Evolutionary conservation across 306 rosid species (phyloP).

Genomic region (Lotus japonicus): DNA sequence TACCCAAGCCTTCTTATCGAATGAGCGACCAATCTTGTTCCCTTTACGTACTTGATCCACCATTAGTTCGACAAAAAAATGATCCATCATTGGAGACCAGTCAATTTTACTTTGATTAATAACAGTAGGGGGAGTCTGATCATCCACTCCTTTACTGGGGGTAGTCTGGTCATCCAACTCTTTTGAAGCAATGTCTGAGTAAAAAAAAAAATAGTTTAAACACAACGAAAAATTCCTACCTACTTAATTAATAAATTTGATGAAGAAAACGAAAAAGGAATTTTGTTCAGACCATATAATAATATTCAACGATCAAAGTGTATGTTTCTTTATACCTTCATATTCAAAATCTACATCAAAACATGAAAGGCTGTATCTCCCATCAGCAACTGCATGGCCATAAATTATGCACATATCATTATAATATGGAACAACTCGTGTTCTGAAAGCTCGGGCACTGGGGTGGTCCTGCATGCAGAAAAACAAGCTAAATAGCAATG

Average conservation of each 20-base stretch:
- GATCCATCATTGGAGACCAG: conserved; percentile 43
- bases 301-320: neutral
- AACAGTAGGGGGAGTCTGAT: neutral
- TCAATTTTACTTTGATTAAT: conserved; percentile 25
- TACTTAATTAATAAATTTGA: neutral
- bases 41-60: conserved; percentile 44
- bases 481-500: conserved; percentile 19
- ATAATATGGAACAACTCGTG: conserved; percentile 30
- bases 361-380: conserved; percentile 62
- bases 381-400: conserved; percentile 58
- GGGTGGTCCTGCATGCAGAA: conserved; percentile 46
- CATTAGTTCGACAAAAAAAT: conserved; percentile 45
- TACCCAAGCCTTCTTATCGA: conserved; percentile 44
- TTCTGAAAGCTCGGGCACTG: conserved; percentile 34
- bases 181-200: conserved; percentile 26
- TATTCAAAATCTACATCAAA: conserved; percentile 34
- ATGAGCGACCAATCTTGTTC: conserved; percentile 35
- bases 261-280: neutral
- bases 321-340: conserved; percentile 23
- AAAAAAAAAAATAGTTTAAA: neutral
- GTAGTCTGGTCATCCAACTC: conserved; percentile 20
- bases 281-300: conserved; percentile 3
- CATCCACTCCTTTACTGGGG: conserved; percentile 20
- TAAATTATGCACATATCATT: conserved; percentile 45
- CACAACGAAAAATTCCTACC: neutral